Evolutionary conservation across 164 flowering plant genomes (phyloP).

Genomic region (Taxillus chinensis): DNA sequence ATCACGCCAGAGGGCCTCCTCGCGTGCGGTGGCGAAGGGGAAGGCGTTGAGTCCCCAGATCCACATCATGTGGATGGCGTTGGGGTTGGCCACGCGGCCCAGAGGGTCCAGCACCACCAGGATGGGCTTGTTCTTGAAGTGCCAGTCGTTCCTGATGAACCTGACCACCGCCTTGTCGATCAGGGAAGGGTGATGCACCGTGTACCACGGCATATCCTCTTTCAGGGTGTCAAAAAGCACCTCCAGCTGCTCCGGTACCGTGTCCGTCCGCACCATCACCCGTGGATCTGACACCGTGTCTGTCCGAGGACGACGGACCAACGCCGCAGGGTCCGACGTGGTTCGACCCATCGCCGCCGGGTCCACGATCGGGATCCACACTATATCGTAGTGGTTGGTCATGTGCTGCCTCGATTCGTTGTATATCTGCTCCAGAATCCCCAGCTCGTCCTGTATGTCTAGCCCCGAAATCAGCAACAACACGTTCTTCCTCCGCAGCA

Average conservation of each 20-base stretch:
- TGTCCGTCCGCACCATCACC: slow-evolving; percentile 9
- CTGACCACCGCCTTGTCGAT: slow-evolving; percentile 23
- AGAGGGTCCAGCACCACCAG: slow-evolving; percentile 44
- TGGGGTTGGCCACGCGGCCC: slow-evolving; percentile 29
- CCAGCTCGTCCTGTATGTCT: slow-evolving; percentile 29
- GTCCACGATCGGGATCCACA: slow-evolving; percentile 45
- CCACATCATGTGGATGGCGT: slow-evolving; percentile 52
- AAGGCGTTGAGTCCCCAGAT: slow-evolving; percentile 45
- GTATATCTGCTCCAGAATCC: slow-evolving; percentile 29
- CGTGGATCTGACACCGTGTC: too few relatives aligned
- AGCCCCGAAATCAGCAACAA: slow-evolving; percentile 36
- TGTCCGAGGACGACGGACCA: too few relatives aligned
- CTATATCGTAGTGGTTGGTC: slow-evolving; percentile 23
- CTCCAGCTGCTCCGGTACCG: slow-evolving; percentile 19
- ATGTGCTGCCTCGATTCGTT: slow-evolving; percentile 19
- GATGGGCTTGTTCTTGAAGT: slow-evolving; percentile 35
- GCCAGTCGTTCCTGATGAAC: slow-evolving; percentile 36
- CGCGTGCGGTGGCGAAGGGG: slow-evolving; percentile 36
- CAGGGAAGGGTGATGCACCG: slow-evolving; percentile 25
- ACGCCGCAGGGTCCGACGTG: too few relatives aligned
- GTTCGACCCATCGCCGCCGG: slow-evolving; percentile 5
- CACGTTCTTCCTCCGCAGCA: slow-evolving; percentile 38
- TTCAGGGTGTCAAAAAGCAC: slow-evolving; percentile 6
- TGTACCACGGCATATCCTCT: slow-evolving; percentile 40
- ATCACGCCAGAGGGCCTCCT: slow-evolving; percentile 35